Evolutionary conservation across 2,329 filamentous ascomycete species (phyloP).

Genomic region (Colletotrichum sp.): DNA sequence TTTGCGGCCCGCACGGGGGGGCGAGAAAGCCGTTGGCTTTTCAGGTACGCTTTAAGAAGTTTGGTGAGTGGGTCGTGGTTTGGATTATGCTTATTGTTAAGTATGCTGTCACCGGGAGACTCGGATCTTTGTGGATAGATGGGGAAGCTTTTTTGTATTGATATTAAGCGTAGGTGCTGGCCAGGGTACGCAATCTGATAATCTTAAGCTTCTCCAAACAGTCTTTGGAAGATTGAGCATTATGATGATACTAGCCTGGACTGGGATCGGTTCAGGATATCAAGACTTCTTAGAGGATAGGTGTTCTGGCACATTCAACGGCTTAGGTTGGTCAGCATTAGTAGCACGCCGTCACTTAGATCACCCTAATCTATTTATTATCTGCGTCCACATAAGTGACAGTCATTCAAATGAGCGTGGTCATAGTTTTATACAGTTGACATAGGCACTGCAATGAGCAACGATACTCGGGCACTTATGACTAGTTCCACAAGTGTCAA

Average conservation of each 20-base stretch:
- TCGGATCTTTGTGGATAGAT: neutral
- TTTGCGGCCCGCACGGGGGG: neutral
- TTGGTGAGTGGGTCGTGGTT: neutral
- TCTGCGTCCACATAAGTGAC: accelerated
- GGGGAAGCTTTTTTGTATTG: neutral
- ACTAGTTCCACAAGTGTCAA: accelerated
- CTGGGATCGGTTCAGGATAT: neutral
- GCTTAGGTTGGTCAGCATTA: accelerated
- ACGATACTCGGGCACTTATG: neutral
- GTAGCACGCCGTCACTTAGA: accelerated
- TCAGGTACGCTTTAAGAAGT: neutral
- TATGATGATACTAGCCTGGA: neutral
- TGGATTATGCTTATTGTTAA: neutral
- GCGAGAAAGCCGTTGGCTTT: neutral
- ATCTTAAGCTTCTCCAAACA: neutral
- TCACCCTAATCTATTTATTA: accelerated
- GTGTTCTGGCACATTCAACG: neutral
- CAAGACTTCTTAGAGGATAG: accelerated
- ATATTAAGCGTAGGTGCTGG: neutral
- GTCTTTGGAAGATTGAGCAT: neutral
- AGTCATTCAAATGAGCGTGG: neutral
- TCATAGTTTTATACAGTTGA: neutral
- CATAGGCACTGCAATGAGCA: neutral
- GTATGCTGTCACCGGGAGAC: neutral
- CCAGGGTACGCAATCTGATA: neutral